phyloP scores from a whole-genome alignment of 148 eudicot genomes.

The Spergularia bocconei region DNA sequence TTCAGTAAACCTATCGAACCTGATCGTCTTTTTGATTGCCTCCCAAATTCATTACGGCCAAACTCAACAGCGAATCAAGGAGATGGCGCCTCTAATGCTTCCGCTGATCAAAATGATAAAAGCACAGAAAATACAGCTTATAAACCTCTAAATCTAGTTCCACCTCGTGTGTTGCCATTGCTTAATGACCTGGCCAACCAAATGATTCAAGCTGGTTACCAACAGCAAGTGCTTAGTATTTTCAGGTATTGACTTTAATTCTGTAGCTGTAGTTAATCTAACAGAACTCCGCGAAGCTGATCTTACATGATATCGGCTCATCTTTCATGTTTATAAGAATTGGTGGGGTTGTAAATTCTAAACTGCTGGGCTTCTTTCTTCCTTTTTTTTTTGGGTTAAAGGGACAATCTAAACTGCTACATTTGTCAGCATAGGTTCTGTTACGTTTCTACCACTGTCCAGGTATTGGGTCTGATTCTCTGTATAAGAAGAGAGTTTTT shows the following conservation, averaged over 20 bases:
- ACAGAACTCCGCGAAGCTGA: background rate
- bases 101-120: constrained; percentile 39
- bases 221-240: constrained; percentile 62
- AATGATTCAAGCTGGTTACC: constrained; percentile 78
- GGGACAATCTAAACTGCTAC: no score
- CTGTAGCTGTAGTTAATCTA: background rate
- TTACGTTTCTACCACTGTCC: no score
- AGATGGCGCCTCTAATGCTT: constrained; percentile 34
- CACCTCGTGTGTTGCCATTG: constrained; percentile 69
- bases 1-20: constrained; percentile 94
- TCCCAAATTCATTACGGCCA: constrained; percentile 66
- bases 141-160: constrained; percentile 51
- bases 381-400: no score
- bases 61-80: constrained; percentile 49
- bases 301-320: background rate
- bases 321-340: no score
- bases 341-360: no score
- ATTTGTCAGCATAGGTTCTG: no score
- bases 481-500: constrained; percentile 1
- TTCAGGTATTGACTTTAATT: constrained; percentile 47
- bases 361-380: no score
- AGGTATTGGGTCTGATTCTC: background rate
- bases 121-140: constrained; percentile 43
- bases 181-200: constrained; percentile 66
- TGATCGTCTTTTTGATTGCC: constrained; percentile 77